Conservation (phyloP, 1,139 yeast genomes). For the Blastobotrys malaysiensis region DNA sequence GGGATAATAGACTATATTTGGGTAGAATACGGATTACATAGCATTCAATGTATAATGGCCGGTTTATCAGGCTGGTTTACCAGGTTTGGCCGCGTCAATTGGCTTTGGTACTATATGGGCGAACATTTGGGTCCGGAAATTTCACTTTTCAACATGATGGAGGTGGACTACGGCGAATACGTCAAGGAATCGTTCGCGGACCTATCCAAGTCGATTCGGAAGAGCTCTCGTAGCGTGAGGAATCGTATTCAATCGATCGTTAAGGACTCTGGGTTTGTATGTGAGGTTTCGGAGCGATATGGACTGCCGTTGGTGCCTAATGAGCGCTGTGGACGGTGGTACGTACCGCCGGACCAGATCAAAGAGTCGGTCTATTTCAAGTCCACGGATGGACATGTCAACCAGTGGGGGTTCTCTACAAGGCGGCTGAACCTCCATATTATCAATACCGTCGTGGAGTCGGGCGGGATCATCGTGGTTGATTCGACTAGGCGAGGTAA, state of each 20-base stretch:
- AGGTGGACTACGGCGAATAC: constrained; percentile 7
- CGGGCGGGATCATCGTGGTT: constrained; percentile 54
- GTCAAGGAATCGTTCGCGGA: constrained; percentile 18
- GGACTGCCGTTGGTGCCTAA: constrained; percentile 48
- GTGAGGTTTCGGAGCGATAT: constrained; percentile 31
- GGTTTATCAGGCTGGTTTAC: too few relatives aligned
- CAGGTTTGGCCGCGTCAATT: too few relatives aligned
- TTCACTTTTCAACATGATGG: background rate
- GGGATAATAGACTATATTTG: too few relatives aligned
- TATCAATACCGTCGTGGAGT: constrained; percentile 41
- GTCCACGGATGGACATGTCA: constrained; percentile 85
- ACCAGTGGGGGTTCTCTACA: constrained; percentile 71
- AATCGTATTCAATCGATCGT: constrained; percentile 69
- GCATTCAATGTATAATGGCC: too few relatives aligned
- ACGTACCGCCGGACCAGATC: constrained; percentile 44
- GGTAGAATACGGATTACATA: background rate
- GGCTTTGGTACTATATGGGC: too few relatives aligned
- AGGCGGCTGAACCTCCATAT: constrained; percentile 71
- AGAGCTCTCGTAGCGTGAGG: constrained; percentile 50
- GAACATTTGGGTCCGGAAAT: background rate
- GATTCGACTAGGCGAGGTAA: constrained; percentile 87
- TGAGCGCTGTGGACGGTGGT: constrained; percentile 89
- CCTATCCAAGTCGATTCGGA: constrained; percentile 35
- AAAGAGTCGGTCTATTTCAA: constrained; percentile 65
- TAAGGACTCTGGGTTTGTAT: constrained; percentile 49